Evolutionary conservation across 768 basidiomycete species (phyloP), one percentile per base, ranked within the genome.

Genomic region (Boletus rubescentipes): DNA sequence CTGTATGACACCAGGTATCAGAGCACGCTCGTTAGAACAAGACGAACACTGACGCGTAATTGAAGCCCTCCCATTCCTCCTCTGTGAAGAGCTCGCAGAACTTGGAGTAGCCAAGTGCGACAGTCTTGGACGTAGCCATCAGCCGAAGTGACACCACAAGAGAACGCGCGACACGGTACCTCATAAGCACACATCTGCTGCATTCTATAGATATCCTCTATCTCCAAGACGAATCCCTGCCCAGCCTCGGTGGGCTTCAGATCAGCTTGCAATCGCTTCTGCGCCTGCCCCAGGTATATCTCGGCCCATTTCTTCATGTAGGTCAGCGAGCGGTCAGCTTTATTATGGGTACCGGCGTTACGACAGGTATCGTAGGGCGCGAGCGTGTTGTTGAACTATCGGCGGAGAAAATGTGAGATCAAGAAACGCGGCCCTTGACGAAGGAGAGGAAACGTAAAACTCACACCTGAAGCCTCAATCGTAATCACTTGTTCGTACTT

Each of bases 1-100:
- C 67, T 68, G 14, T 29, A 53, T 11, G 14, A 9, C 9, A 36
- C 9, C n/a, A 20, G 12, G 29, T 15, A 15, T 52, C 20, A 60
- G 32, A 12, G 15, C n/a, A 18, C 6, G 35, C 21, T 10, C 5
- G 16, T 38, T 20, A 37, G 29, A 5, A 23, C 40, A 29, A 20
- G 14, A 38, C 23, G 12, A 42, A 11, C 2, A 73, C 87, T 51
- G 59, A 91, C 83, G 87, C 79, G 57, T 97, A 96, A 67, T 91
- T 82, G 67, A 93, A 96, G 0, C 92, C 92, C 66, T 90, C 86
- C 94, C 93, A 98, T 70, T 97, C 94, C 40, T 91, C 85, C 62
- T 87, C 80, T 0, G 91, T 93, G 71, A 98, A 98, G 3, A 97
- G 75, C 51, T 86, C 84, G 59, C 93, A 98, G 73, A 95, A 98